Evolutionary conservation across 371 early-diverging fungal species (phyloP).

Genomic region (Rhizomucor pusillus): DNA sequence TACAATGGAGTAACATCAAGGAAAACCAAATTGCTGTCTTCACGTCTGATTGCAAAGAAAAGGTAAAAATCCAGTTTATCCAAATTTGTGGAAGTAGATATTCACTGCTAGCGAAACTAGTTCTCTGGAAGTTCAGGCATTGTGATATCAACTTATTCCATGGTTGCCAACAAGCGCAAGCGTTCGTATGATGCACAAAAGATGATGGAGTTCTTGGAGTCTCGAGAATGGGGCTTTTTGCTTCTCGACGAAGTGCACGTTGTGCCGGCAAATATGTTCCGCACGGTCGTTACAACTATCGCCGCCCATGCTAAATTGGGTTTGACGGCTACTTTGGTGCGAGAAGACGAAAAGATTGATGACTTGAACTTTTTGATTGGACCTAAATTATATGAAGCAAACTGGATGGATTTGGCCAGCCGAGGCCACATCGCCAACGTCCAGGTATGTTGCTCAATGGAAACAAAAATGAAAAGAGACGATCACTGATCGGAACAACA

Average conservation of each 20-base stretch:
- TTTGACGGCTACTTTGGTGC: slow-evolving; percentile 96
- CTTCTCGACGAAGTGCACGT: slow-evolving; percentile 99
- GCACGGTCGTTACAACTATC: slow-evolving; percentile 94
- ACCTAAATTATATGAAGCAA: slow-evolving; percentile 99
- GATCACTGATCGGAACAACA: not conserved
- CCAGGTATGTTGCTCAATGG: slow-evolving; percentile 38
- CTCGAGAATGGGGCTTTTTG: slow-evolving; percentile 98
- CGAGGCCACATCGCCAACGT: slow-evolving; percentile 99
- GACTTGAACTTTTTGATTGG: slow-evolving; percentile 99
- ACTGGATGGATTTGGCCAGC: slow-evolving; percentile 99
- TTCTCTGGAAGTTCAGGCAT: slow-evolving; percentile 89
- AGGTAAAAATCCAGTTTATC: slow-evolving; percentile 48
- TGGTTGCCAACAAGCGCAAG: slow-evolving; percentile 96
- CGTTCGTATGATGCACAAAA: slow-evolving; percentile 95
- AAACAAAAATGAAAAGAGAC: not conserved
- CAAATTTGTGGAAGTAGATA: no score
- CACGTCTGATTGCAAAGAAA: slow-evolving; percentile 96
- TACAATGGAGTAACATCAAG: slow-evolving; percentile 93
- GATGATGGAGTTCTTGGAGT: slow-evolving; percentile 94
- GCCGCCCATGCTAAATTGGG: slow-evolving; percentile 98
- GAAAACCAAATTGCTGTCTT: slow-evolving; percentile 94
- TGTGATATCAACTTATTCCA: slow-evolving; percentile 97
- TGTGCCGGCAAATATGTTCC: slow-evolving; percentile 99
- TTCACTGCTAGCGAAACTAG: slow-evolving; percentile 7
- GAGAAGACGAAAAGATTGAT: slow-evolving; percentile 99